A percentile compares a stretch with the other conserved stretches of the same genome.
Evolutionary conservation across 106 monocot genomes (phyloP).

Genomic region (Apostasia shenzhenica): DNA sequence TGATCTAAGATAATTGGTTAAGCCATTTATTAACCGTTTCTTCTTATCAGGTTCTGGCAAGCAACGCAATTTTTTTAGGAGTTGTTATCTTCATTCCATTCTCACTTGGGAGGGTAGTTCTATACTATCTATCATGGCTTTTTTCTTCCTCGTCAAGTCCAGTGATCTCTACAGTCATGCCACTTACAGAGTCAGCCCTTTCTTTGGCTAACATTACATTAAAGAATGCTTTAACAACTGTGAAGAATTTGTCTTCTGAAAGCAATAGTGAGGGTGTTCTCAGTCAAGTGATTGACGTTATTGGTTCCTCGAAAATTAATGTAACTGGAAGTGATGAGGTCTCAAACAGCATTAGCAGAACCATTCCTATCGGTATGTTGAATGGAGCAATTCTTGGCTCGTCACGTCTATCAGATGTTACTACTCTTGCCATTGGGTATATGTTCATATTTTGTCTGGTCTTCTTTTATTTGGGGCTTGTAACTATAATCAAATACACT

Average conservation of each 20-base stretch:
- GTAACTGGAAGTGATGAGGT: slow-evolving; percentile 29
- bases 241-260: slow-evolving; percentile 68
- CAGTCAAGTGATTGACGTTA: slow-evolving; percentile 45
- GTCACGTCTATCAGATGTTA: slow-evolving; percentile 81
- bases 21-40: not conserved
- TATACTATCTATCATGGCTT: slow-evolving; percentile 81
- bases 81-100: slow-evolving; percentile 91
- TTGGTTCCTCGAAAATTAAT: slow-evolving; percentile 55
- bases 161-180: slow-evolving; percentile 52
- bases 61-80: slow-evolving; percentile 96
- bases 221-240: slow-evolving; percentile 60
- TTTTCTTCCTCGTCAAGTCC: slow-evolving; percentile 67
- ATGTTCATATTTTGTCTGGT: slow-evolving; percentile 62
- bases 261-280: slow-evolving; percentile 39
- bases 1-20: too few species aligned
- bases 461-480: slow-evolving; percentile 72
- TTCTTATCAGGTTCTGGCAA: slow-evolving; percentile 75
- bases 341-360: slow-evolving; percentile 16
- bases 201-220: slow-evolving; percentile 75
- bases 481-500: slow-evolving; percentile 76
- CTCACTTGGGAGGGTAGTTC: slow-evolving; percentile 79
- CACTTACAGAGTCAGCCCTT: slow-evolving; percentile 62
- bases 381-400: slow-evolving; percentile 38
- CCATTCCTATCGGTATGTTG: slow-evolving; percentile 21
- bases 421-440: slow-evolving; percentile 90